Percentiles rank a stretch among this genome's conserved stretches.
Conservation (phyloP, 306 rosid species). For the Cucurbita ficifolia region DNA sequence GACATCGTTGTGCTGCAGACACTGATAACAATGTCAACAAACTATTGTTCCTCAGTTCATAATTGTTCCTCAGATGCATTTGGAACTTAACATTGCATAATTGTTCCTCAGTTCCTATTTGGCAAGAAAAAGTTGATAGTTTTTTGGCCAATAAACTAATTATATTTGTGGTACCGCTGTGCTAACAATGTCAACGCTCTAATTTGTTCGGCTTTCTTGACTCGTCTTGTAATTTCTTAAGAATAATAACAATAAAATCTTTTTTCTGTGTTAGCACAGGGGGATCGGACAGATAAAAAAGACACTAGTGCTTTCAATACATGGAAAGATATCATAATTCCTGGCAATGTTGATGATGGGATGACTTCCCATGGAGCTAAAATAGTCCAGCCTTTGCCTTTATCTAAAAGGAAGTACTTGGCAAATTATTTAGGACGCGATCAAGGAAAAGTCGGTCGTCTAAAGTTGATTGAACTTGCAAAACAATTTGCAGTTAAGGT, state of each 20-base stretch:
- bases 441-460: slow-evolving; percentile 87
- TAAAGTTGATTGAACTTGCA: slow-evolving; percentile 65
- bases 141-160: too few relatives aligned
- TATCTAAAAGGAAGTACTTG: slow-evolving; percentile 63
- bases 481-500: slow-evolving; percentile 82
- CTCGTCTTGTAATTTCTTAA: not conserved
- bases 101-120: too few relatives aligned
- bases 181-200: not conserved
- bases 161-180: not conserved
- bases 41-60: too few relatives aligned
- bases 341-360: slow-evolving; percentile 80
- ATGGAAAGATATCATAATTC: slow-evolving; percentile 94
- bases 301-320: slow-evolving; percentile 80
- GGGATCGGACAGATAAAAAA: slow-evolving; percentile 93
- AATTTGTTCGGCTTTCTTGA: not conserved
- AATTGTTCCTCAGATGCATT: not conserved
- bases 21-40: too few relatives aligned
- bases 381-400: slow-evolving; percentile 55
- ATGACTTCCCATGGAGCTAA: slow-evolving; percentile 41
- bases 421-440: slow-evolving; percentile 96
- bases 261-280: slow-evolving; percentile 38
- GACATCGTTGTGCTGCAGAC: slow-evolving; percentile 1
- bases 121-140: too few relatives aligned
- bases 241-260: not conserved
- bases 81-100: too few relatives aligned